Evolutionary conservation across 306 rosid species (phyloP).

Genomic region (Castanopsis chinensis): DNA sequence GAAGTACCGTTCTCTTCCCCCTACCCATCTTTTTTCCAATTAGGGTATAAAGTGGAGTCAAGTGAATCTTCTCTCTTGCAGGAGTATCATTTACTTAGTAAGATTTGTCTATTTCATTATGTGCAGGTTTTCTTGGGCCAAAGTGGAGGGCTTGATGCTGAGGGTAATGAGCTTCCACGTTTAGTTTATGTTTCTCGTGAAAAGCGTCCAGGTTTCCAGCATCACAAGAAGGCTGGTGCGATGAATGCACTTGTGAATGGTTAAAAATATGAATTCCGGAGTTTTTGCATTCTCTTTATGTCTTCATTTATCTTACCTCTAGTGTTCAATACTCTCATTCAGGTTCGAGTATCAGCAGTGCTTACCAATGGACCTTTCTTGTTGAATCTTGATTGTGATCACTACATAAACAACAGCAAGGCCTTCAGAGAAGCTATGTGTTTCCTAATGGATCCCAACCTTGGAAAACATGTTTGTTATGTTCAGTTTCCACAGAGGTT

Average conservation of each 20-base stretch:
- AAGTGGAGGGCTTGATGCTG: constrained; percentile 94
- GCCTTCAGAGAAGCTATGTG: constrained; percentile 98
- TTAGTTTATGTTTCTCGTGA: constrained; percentile 98
- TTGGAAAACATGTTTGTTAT: constrained; percentile 86
- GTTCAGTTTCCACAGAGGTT: constrained; percentile 99
- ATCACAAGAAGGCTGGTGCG: constrained; percentile 99
- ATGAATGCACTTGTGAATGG: constrained; percentile 95
- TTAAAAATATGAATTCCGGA: neutral
- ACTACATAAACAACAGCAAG: constrained; percentile 95
- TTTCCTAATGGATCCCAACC: constrained; percentile 97
- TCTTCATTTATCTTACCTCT: neutral
- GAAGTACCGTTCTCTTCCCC: no score
- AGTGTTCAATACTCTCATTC: constrained; percentile 19
- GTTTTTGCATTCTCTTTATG: neutral
- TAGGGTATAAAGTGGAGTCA: neutral
- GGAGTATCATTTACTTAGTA: neutral
- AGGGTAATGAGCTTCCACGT: constrained; percentile 96
- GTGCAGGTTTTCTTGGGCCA: constrained; percentile 95
- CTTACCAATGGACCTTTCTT: constrained; percentile 96
- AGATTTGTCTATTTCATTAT: constrained; percentile 3
- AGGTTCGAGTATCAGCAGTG: constrained; percentile 99
- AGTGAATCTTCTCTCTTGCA: neutral
- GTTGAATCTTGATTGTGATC: constrained; percentile 99
- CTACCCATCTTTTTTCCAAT: neutral
- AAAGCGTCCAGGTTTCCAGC: constrained; percentile 99